Evolutionary conservation across 805 yeast species (phyloP), one percentile per base, ranked within the genome.

Genomic region (Candida berthetii): DNA sequence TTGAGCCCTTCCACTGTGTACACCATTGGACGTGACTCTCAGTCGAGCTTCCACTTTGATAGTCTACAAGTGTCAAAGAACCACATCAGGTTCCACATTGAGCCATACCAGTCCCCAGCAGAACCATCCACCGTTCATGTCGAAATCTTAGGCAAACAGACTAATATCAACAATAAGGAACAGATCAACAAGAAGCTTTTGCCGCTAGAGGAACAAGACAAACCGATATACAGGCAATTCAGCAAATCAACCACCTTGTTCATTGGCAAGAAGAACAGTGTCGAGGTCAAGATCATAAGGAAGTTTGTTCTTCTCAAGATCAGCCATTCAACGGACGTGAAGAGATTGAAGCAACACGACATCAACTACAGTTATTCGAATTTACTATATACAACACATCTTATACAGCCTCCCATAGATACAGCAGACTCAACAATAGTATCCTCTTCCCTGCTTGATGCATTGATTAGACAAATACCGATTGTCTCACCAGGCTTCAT

Each of bases 401-500:
- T 54, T 15, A 45, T 64, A 16, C 17, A 34, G 13, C 13, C 29
- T 10, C 29, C 9, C 19, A 31, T 4, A 13, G 13, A n/a, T 11
- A 29, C 17, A 15, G 9, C 34, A 9, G 27, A 34, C 15, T 34
- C 27, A 31, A 48, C 53, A 41, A 49, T 49, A 5, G 38, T 48
- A 22, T 53, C 68, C 2, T 43, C 60, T n/a, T 55, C 55, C 31
- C 41, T 60, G 3, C 43, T 63, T 24, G 59, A 53, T 15, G 71
- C 72, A 0, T 41, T 67, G 41, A 48, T 60, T 15, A 39, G 44
- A 7, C 51, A 48, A 9, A 48, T 65, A 0, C 66, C 68, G 1
- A 46, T 68, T 2, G 58, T 60, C 3, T 47, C 45, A 11, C 38
- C 41, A 7, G 55, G 47, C 2, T 65, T 45, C 40, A 41, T 52